Percentiles rank a stretch among this genome's conserved stretches.
Evolutionary conservation across 1,284 basidiomycete species (phyloP).

Genomic region (Cutaneotrichosporon cavernicola): DNA sequence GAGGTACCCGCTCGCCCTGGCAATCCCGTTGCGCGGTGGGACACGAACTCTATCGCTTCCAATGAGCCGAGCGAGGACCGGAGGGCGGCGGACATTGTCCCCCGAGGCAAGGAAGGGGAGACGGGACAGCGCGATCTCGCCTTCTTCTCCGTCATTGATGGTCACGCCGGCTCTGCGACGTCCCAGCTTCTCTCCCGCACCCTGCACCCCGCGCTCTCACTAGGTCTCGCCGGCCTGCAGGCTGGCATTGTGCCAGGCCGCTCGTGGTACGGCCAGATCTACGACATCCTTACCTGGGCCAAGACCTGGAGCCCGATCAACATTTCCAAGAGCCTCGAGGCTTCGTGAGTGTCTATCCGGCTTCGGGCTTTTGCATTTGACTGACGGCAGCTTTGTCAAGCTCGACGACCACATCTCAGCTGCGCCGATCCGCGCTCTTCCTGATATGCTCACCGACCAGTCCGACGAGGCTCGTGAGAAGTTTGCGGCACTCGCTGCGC

Average conservation of each 20-base stretch:
- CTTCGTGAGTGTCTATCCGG: conserved; percentile 34
- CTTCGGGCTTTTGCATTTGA: background rate
- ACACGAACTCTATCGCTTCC: conserved; percentile 73
- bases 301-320: conserved; percentile 38
- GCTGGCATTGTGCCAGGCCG: conserved; percentile 45
- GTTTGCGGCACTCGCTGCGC: conserved; percentile 64
- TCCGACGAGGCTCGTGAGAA: conserved; percentile 51
- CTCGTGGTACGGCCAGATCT: conserved; percentile 25
- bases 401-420: conserved; percentile 58
- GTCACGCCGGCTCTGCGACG: conserved; percentile 82
- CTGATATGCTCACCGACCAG: conserved; percentile 47
- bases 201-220: conserved; percentile 79
- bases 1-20: conserved; percentile 26
- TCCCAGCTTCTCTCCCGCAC: conserved; percentile 79
- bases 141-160: conserved; percentile 89
- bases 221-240: conserved; percentile 65
- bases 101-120: conserved; percentile 42
- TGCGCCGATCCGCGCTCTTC: conserved; percentile 55
- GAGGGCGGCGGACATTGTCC: conserved; percentile 68
- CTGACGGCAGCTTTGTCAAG: conserved; percentile 46
- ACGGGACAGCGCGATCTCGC: conserved; percentile 62
- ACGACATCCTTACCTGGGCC: conserved; percentile 27
- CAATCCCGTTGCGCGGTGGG: conserved; percentile 59
- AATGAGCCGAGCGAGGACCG: conserved; percentile 92
- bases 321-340: conserved; percentile 32